Conservation (phyloP, 495 filamentous ascomycete genomes). For the Jackrogersella minutella region DNA sequence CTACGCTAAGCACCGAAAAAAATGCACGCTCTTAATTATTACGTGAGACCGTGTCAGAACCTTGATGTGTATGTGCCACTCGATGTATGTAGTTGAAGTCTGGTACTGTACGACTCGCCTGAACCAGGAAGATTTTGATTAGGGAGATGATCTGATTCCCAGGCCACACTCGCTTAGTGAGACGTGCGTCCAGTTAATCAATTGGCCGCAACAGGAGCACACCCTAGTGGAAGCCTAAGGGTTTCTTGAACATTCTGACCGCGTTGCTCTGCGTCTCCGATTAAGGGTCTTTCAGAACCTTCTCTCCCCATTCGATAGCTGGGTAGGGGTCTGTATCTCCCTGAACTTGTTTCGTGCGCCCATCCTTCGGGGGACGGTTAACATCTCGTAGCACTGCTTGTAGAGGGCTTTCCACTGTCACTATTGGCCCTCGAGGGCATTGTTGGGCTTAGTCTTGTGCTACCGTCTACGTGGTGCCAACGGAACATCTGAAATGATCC, state of each 20-base stretch:
- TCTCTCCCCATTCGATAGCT: slow-evolving; percentile 17
- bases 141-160: slow-evolving; percentile 37
- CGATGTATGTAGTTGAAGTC: slow-evolving; percentile 9
- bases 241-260: slow-evolving; percentile 15
- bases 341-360: slow-evolving; percentile 7
- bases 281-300: slow-evolving; percentile 1
- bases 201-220: slow-evolving; percentile 25
- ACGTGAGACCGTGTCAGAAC: slow-evolving; percentile 41
- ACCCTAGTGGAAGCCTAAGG: slow-evolving; percentile 25
- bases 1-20: slow-evolving; percentile 15
- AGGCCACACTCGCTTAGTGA: slow-evolving; percentile 36
- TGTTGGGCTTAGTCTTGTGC: slow-evolving; percentile 28
- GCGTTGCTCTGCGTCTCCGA: slow-evolving; percentile 19
- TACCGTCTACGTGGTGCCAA: slow-evolving; percentile 41
- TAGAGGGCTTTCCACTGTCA: not conserved
- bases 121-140: slow-evolving; percentile 22
- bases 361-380: slow-evolving; percentile 18
- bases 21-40: slow-evolving; percentile 31
- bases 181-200: slow-evolving; percentile 35
- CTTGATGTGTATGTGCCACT: slow-evolving; percentile 24
- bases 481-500: slow-evolving; percentile 30
- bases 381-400: slow-evolving; percentile 10
- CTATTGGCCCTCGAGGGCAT: slow-evolving; percentile 12
- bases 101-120: slow-evolving; percentile 34
- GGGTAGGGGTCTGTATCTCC: slow-evolving; percentile 7